These are phyloP conservation scores for Tilletiopsis washingtonensis DNA, from an alignment of 1,284 basidiomycete species.

Conservation along the genomic window DNA sequence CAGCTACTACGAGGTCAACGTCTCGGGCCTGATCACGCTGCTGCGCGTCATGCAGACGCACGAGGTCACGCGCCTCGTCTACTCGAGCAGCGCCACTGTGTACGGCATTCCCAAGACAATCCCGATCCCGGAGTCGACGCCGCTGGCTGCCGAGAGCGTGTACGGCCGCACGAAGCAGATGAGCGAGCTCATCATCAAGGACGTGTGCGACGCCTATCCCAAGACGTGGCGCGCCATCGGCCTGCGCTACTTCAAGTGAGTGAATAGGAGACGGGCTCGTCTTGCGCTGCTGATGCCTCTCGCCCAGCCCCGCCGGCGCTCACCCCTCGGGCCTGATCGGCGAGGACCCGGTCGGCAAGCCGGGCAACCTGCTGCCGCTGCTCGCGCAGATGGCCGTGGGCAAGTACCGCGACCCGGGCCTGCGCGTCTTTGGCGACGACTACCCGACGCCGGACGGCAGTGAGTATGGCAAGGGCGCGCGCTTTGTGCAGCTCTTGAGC, in stretches of 20 bases:
- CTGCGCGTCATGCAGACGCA: constrained; percentile 63
- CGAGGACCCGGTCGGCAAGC: constrained; percentile 89
- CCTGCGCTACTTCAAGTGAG: constrained; percentile 93
- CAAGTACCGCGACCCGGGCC: constrained; percentile 66
- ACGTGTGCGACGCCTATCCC: constrained; percentile 72
- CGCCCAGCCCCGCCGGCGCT: constrained; percentile 76
- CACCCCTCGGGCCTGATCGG: constrained; percentile 93
- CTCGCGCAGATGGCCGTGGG: constrained; percentile 94
- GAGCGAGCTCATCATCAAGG: constrained; percentile 82
- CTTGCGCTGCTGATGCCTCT: constrained; percentile 8
- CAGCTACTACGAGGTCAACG: constrained; percentile 46
- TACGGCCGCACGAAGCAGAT: constrained; percentile 96
- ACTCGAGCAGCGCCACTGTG: constrained; percentile 97
- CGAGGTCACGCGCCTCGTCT: constrained; percentile 77
- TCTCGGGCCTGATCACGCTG: constrained; percentile 39
- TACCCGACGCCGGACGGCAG: constrained; percentile 92
- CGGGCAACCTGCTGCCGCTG: constrained; percentile 87
- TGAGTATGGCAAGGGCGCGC: constrained; percentile 3
- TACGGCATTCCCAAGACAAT: constrained; percentile 88
- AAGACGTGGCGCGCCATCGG: constrained; percentile 68
- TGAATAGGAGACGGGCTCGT: not conserved
- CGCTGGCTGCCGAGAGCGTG: constrained; percentile 78
- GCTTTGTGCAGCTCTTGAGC: not conserved
- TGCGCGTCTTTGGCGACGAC: constrained; percentile 95
- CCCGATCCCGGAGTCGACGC: constrained; percentile 88